These are phyloP conservation scores for Rubroshorea leprosula DNA, from an alignment of 345 rosid genomes.

Conservation along the genomic window DNA sequence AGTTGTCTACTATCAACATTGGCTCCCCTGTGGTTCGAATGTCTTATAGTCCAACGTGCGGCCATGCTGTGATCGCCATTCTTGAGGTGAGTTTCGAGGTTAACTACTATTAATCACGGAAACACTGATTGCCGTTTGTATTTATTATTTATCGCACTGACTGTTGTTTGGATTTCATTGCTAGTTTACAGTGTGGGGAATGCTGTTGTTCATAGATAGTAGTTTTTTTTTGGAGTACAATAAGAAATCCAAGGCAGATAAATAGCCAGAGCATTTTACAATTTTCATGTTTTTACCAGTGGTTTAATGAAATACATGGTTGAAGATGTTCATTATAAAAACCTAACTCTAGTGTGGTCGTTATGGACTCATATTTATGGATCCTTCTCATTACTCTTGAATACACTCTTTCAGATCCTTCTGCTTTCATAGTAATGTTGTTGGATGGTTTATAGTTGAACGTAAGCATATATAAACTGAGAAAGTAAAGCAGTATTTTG, in stretches of 20 bases:
- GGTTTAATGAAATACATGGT: background rate
- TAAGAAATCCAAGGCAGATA: background rate
- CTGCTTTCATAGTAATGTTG: background rate
- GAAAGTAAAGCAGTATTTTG: background rate
- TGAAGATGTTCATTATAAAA: background rate
- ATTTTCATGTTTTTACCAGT: background rate
- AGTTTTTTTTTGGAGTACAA: background rate
- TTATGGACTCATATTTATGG: background rate
- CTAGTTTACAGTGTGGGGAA: background rate
- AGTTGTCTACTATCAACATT: conserved; percentile 67
- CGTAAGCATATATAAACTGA: background rate
- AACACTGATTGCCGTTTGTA: background rate
- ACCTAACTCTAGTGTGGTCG: background rate
- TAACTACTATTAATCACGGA: background rate
- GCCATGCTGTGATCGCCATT: conserved; percentile 78
- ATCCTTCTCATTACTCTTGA: background rate
- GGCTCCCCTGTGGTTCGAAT: conserved; percentile 81
- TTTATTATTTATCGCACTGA: background rate
- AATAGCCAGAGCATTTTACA: background rate
- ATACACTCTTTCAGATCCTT: no score
- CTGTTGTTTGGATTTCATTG: background rate
- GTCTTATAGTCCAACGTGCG: conserved; percentile 75
- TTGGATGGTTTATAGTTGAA: background rate
- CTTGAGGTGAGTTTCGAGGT: conserved; percentile 51
- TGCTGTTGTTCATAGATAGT: no score